Evolutionary conservation across 192 early-diverging fungal species (phyloP).

Genomic region (Oehlia diaphana): DNA sequence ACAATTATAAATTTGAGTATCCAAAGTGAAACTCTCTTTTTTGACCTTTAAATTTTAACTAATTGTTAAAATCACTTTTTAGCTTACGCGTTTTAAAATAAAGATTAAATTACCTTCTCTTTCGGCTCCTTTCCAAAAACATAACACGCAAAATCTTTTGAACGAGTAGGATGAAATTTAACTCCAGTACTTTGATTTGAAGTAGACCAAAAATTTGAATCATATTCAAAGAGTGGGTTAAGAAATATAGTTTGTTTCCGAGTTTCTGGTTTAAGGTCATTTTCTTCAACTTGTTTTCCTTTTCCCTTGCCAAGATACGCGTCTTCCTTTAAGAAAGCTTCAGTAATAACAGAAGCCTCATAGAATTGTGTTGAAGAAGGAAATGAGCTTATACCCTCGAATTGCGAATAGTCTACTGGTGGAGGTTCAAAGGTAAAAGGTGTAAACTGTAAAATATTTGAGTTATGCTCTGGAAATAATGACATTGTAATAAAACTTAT

Average conservation of each 20-base stretch:
- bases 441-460: neutral
- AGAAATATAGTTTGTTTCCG: neutral
- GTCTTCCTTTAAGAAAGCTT: neutral
- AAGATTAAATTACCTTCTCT: neutral
- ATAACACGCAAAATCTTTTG: constrained; percentile 10
- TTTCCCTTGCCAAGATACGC: neutral
- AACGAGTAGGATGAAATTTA: neutral
- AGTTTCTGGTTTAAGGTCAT: neutral
- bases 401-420: neutral
- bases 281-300: neutral
- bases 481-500: neutral
- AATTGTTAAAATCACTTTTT: neutral
- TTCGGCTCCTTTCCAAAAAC: neutral
- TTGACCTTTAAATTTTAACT: neutral
- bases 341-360: neutral
- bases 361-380: neutral
- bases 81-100: neutral
- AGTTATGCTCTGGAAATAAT: neutral
- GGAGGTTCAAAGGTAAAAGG: neutral
- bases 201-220: neutral
- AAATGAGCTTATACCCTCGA: neutral
- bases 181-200: neutral
- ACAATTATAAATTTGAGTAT: neutral
- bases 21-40: neutral
- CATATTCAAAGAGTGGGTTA: neutral